A percentile compares a stretch with the other conserved stretches of the same genome.
Conservation (phyloP, 2,329 filamentous ascomycete species). For the Exophiala calicioides region DNA sequence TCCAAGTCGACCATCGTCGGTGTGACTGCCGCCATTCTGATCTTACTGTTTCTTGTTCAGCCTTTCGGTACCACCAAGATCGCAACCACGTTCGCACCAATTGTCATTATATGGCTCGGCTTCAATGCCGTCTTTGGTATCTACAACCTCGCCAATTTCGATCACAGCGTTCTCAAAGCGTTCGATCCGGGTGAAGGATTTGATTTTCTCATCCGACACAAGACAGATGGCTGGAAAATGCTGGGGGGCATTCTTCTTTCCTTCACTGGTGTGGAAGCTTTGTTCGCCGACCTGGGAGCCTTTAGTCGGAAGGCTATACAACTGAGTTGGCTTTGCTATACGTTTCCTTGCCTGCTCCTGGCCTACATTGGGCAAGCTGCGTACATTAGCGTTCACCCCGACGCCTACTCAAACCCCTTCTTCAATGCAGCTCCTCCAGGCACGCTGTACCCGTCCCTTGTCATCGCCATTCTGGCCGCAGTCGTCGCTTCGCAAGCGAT, state of each 20-base stretch:
- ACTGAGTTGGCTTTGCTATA: slow-evolving; percentile 68
- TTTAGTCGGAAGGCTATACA: slow-evolving; percentile 71
- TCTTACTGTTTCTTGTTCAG: slow-evolving; percentile 57
- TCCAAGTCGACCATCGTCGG: slow-evolving; percentile 51
- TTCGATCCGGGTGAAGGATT: slow-evolving; percentile 54
- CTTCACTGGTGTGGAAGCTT: slow-evolving; percentile 74
- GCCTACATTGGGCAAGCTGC: slow-evolving; percentile 73
- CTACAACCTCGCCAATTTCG: slow-evolving; percentile 49
- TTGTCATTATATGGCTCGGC: slow-evolving; percentile 57
- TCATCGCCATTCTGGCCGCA: slow-evolving; percentile 69
- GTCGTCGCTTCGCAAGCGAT: slow-evolving; percentile 78
- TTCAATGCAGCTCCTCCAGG: slow-evolving; percentile 69
- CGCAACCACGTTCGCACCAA: slow-evolving; percentile 52
- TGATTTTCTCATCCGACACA: slow-evolving; percentile 52
- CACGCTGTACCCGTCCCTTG: slow-evolving; percentile 66
- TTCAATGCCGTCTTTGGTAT: slow-evolving; percentile 57
- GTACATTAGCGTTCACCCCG: slow-evolving; percentile 62
- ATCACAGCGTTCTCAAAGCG: slow-evolving; percentile 53
- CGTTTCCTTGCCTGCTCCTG: slow-evolving; percentile 65
- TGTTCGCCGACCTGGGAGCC: slow-evolving; percentile 76
- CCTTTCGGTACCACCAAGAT: slow-evolving; percentile 57
- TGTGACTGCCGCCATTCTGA: slow-evolving; percentile 54
- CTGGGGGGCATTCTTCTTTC: slow-evolving; percentile 67
- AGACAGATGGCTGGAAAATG: slow-evolving; percentile 53
- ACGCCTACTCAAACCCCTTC: slow-evolving; percentile 70